phyloP scores from a whole-genome alignment of 2,329 filamentous ascomycete species.

The Chaetomium strumarium region DNA sequence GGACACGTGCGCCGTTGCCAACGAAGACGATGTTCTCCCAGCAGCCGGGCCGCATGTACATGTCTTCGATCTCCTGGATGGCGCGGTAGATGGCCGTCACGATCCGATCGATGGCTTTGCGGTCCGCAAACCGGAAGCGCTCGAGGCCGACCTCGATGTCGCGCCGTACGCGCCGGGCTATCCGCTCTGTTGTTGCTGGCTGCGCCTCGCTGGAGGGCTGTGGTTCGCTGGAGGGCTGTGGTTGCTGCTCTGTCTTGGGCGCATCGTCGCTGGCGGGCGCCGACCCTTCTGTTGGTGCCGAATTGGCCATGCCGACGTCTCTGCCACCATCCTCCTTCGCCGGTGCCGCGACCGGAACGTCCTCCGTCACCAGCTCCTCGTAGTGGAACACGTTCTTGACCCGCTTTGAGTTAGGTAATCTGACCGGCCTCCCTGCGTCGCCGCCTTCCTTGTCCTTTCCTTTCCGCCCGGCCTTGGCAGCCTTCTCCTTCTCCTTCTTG shows the following conservation, averaged over 20 bases:
- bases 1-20: slow-evolving; percentile 70
- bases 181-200: slow-evolving; percentile 34
- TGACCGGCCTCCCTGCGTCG: slow-evolving; percentile 47
- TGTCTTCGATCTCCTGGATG: slow-evolving; percentile 75
- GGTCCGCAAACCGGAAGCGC: slow-evolving; percentile 63
- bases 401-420: slow-evolving; percentile 67
- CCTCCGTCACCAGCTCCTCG: slow-evolving; percentile 59
- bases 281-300: slow-evolving; percentile 1
- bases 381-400: slow-evolving; percentile 66
- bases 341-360: slow-evolving; percentile 36
- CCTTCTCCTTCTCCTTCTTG: slow-evolving; percentile 76
- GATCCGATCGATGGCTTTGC: slow-evolving; percentile 73
- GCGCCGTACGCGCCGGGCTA: slow-evolving; percentile 52
- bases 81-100: slow-evolving; percentile 78
- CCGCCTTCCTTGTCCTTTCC: slow-evolving; percentile 52
- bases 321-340: slow-evolving; percentile 24
- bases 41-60: slow-evolving; percentile 74
- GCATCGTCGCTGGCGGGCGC: slow-evolving; percentile 4
- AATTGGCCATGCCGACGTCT: slow-evolving; percentile 24
- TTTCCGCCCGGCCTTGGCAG: slow-evolving; percentile 52
- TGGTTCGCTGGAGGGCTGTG: neutral
- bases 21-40: slow-evolving; percentile 93
- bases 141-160: slow-evolving; percentile 75
- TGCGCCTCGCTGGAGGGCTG: slow-evolving; percentile 3
- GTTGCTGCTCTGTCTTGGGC: slow-evolving; percentile 17